phyloP scores from a whole-genome alignment of 495 filamentous ascomycete genomes.

The Cenococcum geophilum region DNA sequence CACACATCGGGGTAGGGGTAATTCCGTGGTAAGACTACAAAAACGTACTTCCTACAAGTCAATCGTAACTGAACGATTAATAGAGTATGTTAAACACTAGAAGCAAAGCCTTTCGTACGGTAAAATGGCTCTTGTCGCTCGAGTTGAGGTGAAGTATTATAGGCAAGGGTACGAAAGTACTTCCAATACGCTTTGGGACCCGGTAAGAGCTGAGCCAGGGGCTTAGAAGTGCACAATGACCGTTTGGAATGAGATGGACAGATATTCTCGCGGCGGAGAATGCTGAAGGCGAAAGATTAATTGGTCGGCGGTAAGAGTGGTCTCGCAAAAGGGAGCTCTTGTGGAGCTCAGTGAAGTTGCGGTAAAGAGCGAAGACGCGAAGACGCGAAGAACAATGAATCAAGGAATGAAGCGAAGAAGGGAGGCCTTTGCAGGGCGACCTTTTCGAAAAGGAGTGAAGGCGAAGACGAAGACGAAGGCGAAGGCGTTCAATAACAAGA shows the following conservation, averaged over 20 bases:
- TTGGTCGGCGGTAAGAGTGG: background rate
- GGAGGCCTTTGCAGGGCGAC: constrained; percentile 16
- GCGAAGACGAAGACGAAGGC: constrained; percentile 16
- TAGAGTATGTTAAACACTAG: background rate
- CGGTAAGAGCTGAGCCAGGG: constrained; percentile 5
- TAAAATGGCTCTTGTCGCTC: background rate
- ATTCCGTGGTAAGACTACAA: background rate
- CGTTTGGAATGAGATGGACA: background rate
- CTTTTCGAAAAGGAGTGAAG: constrained; percentile 26
- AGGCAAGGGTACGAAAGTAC: background rate
- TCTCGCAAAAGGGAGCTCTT: background rate
- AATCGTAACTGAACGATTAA: constrained; percentile 1
- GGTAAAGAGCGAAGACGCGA: constrained; percentile 27
- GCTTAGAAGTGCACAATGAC: background rate
- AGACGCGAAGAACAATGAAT: constrained; percentile 30
- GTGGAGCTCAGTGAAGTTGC: constrained; percentile 25
- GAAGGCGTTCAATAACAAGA: background rate
- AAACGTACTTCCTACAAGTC: background rate
- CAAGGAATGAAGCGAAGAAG: constrained; percentile 28
- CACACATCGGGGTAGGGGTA: background rate
- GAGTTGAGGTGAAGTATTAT: background rate
- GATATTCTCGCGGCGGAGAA: constrained; percentile 6
- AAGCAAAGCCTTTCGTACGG: background rate
- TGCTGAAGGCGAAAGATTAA: constrained; percentile 3
- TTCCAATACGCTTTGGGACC: background rate